Evolutionary conservation across 169 alveolate species (phyloP).

Genomic region (Babesia ovata): DNA sequence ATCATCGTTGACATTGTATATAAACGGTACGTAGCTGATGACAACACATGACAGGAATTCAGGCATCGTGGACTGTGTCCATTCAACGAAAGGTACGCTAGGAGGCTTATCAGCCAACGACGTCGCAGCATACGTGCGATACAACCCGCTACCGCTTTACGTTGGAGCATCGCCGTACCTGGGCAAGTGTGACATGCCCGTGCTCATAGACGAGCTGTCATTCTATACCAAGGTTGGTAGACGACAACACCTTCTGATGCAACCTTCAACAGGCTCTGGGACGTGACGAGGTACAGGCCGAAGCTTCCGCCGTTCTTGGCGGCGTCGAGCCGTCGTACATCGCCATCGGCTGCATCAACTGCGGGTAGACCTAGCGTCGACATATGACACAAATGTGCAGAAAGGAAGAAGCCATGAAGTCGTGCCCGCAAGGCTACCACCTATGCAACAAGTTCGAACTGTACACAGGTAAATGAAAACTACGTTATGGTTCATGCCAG

Average conservation of each 20-base stretch:
- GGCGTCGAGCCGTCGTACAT: conserved; percentile 86
- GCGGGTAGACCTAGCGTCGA: conserved; percentile 71
- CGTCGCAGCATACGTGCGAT: conserved; percentile 40
- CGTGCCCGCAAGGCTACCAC: conserved; percentile 87
- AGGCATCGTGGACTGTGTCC: conserved; percentile 59
- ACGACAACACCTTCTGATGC: not conserved
- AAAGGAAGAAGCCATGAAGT: conserved; percentile 75
- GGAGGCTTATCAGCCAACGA: not conserved
- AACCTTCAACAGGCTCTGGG: conserved; percentile 57
- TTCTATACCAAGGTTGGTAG: conserved; percentile 66
- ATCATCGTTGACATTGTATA: conserved; percentile 28
- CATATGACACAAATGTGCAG: conserved; percentile 24
- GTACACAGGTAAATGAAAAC: conserved; percentile 68
- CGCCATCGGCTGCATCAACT: conserved; percentile 84
- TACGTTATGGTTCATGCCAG: not conserved
- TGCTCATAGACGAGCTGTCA: conserved; percentile 82
- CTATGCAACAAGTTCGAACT: conserved; percentile 82
- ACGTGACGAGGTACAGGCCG: conserved; percentile 68
- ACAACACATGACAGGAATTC: not conserved
- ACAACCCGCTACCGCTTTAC: conserved; percentile 81
- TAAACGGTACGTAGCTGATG: conserved; percentile 14
- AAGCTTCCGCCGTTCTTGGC: conserved; percentile 72
- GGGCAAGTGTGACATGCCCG: conserved; percentile 82
- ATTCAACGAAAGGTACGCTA: conserved; percentile 45
- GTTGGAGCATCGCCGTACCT: conserved; percentile 85